Conservation (phyloP, 129 eudicot species). For the Lactuca sativa region DNA sequence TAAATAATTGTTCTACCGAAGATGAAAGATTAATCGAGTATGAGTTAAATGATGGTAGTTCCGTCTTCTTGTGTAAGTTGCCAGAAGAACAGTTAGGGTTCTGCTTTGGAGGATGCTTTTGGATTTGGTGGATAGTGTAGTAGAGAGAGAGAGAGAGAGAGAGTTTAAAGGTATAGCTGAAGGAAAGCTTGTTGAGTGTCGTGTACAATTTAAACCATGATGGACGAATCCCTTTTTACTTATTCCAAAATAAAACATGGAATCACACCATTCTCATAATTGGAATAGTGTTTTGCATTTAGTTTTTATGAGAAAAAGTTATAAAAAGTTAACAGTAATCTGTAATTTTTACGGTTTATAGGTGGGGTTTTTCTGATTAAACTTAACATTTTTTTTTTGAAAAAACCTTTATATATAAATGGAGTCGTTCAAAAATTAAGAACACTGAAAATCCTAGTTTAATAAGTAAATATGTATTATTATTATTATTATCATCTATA, state of each 20-base stretch:
- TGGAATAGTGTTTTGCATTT: no score
- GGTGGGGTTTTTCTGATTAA: no score
- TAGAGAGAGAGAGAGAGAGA: constrained; percentile 12
- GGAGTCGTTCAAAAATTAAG: no score
- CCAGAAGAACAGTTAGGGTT: constrained; percentile 38
- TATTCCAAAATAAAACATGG: neutral
- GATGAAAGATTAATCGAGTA: constrained; percentile 22
- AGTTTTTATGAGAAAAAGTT: neutral
- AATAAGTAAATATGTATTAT: no score
- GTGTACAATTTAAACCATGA: neutral
- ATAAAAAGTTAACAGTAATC: no score
- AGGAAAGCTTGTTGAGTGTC: constrained; percentile 3
- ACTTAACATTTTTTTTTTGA: no score
- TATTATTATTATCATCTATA: no score
- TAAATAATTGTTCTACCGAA: neutral
- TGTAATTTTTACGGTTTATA: no score
- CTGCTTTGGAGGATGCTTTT: constrained; percentile 34
- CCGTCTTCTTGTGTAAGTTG: constrained; percentile 4
- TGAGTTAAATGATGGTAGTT: constrained; percentile 18
- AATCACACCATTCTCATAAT: neutral
- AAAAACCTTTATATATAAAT: no score
- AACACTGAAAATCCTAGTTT: no score
- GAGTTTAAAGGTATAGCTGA: neutral
- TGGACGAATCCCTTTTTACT: neutral
- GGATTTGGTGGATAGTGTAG: constrained; percentile 13